Percentiles rank a stretch among this genome's conserved stretches.
These are phyloP conservation scores for Dioszegia hungarica DNA, from an alignment of 768 basidiomycete species.

Conservation along the genomic window DNA sequence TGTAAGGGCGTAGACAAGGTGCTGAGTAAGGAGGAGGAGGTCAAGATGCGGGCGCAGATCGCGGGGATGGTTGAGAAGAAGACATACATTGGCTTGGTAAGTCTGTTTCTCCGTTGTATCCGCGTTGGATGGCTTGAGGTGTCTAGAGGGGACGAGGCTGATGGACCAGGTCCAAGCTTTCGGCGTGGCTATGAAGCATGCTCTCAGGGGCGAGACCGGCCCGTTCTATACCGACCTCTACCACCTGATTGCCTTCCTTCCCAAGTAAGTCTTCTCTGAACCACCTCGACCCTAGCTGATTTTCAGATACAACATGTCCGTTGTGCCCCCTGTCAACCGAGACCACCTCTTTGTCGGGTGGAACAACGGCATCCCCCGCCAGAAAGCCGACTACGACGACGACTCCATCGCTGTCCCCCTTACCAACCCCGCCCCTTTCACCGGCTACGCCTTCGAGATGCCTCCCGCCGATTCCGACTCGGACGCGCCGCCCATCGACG, in stretches of 20 bases:
- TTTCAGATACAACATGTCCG: slow-evolving; percentile 29
- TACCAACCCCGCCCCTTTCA: slow-evolving; percentile 19
- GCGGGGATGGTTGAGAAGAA: slow-evolving; percentile 64
- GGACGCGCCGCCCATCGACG: background rate
- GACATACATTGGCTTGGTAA: slow-evolving; percentile 65
- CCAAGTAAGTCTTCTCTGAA: slow-evolving; percentile 47
- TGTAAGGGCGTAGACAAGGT: background rate
- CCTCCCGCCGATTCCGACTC: background rate
- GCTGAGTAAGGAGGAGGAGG: background rate
- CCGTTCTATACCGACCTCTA: slow-evolving; percentile 72
- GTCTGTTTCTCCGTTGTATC: slow-evolving; percentile 15
- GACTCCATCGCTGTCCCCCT: slow-evolving; percentile 31
- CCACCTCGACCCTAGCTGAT: background rate
- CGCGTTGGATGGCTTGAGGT: too few species aligned
- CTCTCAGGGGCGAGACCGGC: slow-evolving; percentile 63
- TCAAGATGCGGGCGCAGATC: slow-evolving; percentile 31
- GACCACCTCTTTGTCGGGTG: slow-evolving; percentile 30
- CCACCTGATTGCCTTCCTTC: slow-evolving; percentile 63
- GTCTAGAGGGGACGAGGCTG: slow-evolving; percentile 1
- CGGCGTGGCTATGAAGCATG: slow-evolving; percentile 60
- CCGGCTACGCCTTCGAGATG: slow-evolving; percentile 11
- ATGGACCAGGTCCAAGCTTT: slow-evolving; percentile 60
- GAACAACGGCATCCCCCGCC: slow-evolving; percentile 36
- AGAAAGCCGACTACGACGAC: slow-evolving; percentile 18
- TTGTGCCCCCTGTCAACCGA: slow-evolving; percentile 29